Evolutionary conservation across 441 rosid species (phyloP), one percentile per base, ranked within the genome.

Genomic region (Viola pubescens): DNA sequence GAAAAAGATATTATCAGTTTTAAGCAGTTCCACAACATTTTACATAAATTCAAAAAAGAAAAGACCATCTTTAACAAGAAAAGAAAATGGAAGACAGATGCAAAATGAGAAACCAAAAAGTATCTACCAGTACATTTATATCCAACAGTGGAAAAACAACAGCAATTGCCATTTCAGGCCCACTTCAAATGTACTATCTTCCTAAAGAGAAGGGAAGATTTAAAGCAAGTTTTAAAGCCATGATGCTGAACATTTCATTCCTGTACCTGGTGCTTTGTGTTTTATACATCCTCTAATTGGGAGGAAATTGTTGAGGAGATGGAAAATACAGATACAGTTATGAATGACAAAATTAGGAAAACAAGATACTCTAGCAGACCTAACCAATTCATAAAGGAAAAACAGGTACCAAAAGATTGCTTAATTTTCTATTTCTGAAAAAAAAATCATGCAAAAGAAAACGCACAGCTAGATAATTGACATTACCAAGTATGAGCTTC

Each of bases 401-500:
- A 16, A 37, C 2, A 58, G 56, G 4, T 11, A 34, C 4, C 3
- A n/a, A 13, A 52, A 46, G 54, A 50, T 50, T 26, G 34, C 34
- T 26, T 26, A 2, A 26, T 26, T 26, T 26, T 26, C 34, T 26
- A 26, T 2, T 26, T 26, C 34, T 26, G 3, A 2, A 26, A 26
- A 19, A 19, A 19, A 1, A 26, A 26, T 26, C 2, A 26, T 26
- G 12, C 47, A 54, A 52, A 26, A n/a, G 9, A 9, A 48, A 0
- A 46, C 0, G 2, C 46, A 12, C 39, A 2, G 44, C 54, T 48
- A 65, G 16, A 48, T 58, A 48, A 48, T 12, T 42, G 48, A 46
- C 16, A 45, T 62, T 73, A 79, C 82, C 78, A 13, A 73, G 80
- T 63, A 79, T 75, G 43, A 75, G 80, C 70, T 79, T 75, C 75